These are phyloP conservation scores for Pichia membranifaciens DNA, from an alignment of 805 yeast genomes.

Conservation along the genomic window DNA sequence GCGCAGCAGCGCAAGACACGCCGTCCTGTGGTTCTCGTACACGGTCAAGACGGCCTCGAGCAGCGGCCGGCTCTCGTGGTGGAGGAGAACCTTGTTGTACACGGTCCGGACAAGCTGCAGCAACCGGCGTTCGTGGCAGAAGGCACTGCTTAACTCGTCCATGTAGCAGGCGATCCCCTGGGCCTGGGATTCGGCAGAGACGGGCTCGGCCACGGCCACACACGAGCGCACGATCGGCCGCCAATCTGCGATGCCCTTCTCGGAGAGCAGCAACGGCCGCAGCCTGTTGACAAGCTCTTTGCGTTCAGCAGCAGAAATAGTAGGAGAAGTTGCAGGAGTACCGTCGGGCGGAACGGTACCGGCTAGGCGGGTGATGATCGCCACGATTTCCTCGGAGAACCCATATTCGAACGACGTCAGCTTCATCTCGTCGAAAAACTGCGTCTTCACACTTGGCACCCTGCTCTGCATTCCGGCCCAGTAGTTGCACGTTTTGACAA, in stretches of 20 bases:
- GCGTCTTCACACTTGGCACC: slow-evolving; percentile 40
- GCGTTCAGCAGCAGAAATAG: too few species aligned
- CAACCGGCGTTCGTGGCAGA: neutral
- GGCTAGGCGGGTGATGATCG: neutral
- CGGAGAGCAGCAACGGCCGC: neutral
- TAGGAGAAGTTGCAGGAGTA: too few species aligned
- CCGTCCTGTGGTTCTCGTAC: slow-evolving; percentile 1
- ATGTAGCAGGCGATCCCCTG: neutral
- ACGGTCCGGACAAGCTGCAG: neutral
- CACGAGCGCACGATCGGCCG: neutral
- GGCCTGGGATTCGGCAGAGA: neutral
- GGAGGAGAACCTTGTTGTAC: neutral
- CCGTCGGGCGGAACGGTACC: neutral
- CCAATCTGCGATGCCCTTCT: neutral
- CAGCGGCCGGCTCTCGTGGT: neutral
- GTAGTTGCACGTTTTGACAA: slow-evolving; percentile 73
- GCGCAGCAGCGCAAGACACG: neutral
- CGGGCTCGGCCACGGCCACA: neutral
- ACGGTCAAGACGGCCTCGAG: neutral
- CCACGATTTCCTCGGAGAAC: neutral
- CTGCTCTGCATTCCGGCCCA: slow-evolving; percentile 87
- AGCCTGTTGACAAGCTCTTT: too few species aligned
- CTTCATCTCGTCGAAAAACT: slow-evolving; percentile 42
- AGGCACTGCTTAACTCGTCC: neutral
- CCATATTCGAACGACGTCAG: slow-evolving; percentile 79